Conservation (phyloP, 2,329 filamentous ascomycete genomes). For the Sarocladium brachiariae region DNA sequence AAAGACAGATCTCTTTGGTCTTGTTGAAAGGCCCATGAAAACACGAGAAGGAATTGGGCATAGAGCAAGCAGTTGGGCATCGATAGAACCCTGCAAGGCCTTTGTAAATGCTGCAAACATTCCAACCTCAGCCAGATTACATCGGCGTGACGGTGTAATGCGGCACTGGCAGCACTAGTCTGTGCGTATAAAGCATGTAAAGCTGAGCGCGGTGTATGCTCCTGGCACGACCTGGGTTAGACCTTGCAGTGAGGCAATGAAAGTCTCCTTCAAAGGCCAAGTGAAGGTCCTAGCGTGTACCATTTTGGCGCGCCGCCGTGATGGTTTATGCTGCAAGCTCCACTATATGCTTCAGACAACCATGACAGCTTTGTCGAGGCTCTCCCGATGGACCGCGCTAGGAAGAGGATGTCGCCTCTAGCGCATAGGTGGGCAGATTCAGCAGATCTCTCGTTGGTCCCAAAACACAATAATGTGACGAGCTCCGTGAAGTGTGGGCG, state of each 20-base stretch:
- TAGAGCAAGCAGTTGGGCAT: background rate
- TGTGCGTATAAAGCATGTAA: background rate
- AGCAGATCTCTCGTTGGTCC: background rate
- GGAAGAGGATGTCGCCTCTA: background rate
- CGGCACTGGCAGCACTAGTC: slow-evolving; percentile 2
- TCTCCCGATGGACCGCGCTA: background rate
- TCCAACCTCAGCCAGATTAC: background rate
- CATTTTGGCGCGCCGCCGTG: background rate
- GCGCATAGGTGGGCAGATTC: too few relatives aligned
- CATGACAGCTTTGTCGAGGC: background rate
- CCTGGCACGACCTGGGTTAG: background rate
- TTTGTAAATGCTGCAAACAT: background rate
- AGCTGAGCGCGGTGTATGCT: background rate
- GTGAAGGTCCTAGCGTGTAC: background rate
- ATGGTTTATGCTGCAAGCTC: too few relatives aligned
- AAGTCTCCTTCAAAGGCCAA: background rate
- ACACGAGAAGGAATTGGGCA: background rate
- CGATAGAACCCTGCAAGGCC: background rate
- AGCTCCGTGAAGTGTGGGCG: slow-evolving; percentile 22
- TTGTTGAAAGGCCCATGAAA: background rate
- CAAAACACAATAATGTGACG: background rate
- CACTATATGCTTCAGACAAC: background rate
- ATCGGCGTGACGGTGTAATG: background rate
- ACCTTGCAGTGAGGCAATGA: background rate
- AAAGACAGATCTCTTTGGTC: background rate